Conservation (phyloP, 208 protist genomes). For the Kentomonas sorsogonicus region DNA sequence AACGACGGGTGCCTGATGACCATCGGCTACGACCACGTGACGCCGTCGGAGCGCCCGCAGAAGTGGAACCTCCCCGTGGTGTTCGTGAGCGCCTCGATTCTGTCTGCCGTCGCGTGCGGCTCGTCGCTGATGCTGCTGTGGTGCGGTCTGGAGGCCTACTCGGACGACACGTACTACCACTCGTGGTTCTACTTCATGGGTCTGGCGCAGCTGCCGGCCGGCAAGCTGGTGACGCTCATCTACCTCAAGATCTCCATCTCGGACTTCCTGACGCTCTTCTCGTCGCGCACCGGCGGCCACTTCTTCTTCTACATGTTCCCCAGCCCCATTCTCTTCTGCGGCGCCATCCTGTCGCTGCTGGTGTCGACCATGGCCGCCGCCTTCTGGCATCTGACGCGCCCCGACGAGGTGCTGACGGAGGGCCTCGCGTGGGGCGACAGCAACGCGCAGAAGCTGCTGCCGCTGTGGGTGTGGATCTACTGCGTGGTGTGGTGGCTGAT, state of each 20-base stretch:
- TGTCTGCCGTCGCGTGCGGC: constrained; percentile 48
- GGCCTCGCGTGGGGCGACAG: constrained; percentile 63
- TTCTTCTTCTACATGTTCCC: constrained; percentile 72
- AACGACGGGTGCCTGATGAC: constrained; percentile 76
- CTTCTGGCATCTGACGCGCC: constrained; percentile 56
- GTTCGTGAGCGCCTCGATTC: constrained; percentile 54
- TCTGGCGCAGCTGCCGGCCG: constrained; percentile 51
- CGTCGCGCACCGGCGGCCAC: constrained; percentile 64
- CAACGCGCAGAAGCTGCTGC: constrained; percentile 48
- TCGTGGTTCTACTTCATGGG: constrained; percentile 58
- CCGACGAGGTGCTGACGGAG: constrained; percentile 57
- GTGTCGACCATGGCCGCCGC: constrained; percentile 66
- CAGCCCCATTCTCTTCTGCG: constrained; percentile 49
- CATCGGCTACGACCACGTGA: constrained; percentile 67
- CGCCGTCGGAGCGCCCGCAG: constrained; percentile 47
- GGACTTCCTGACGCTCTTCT: constrained; percentile 89
- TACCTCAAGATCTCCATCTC: constrained; percentile 90
- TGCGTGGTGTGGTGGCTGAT: constrained; percentile 89
- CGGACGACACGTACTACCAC: constrained; percentile 32
- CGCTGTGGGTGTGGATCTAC: constrained; percentile 89
- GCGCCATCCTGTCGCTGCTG: constrained; percentile 57
- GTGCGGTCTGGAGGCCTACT: constrained; percentile 48
- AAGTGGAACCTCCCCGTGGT: constrained; percentile 61
- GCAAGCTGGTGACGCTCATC: constrained; percentile 76
- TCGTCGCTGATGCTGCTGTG: constrained; percentile 70